Conservation (phyloP, 2,329 filamentous ascomycete genomes). For the Colletotrichum higginsianum region DNA sequence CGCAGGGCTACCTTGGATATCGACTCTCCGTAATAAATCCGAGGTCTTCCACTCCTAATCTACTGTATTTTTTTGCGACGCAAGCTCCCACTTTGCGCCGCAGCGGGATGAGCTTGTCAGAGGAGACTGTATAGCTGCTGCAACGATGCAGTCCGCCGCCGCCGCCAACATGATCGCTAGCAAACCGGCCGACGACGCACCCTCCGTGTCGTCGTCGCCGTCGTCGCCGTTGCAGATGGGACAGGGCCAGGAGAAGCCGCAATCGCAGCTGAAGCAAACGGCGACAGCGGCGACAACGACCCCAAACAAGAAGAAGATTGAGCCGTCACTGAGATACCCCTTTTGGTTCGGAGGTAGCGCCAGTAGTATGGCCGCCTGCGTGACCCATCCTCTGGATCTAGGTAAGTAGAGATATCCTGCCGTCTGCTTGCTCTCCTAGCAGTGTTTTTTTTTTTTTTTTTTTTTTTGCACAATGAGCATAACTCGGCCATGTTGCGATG, state of each 20-base stretch:
- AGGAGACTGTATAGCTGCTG: slow-evolving; percentile 37
- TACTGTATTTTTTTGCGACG: slow-evolving; percentile 12
- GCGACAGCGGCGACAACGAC: slow-evolving; percentile 13
- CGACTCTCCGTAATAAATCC: neutral
- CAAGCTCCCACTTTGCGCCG: slow-evolving; percentile 21
- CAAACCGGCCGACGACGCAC: slow-evolving; percentile 29
- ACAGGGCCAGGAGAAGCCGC: slow-evolving; percentile 28
- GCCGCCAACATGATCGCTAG: slow-evolving; percentile 25
- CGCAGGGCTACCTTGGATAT: slow-evolving; percentile 14
- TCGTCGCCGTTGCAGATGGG: slow-evolving; percentile 21
- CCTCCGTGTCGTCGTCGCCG: slow-evolving; percentile 10
- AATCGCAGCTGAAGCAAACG: slow-evolving; percentile 31
- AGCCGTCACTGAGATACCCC: slow-evolving; percentile 72
- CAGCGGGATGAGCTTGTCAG: slow-evolving; percentile 31
- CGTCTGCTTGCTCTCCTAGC: neutral
- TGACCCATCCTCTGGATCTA: slow-evolving; percentile 94
- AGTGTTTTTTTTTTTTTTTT: neutral
- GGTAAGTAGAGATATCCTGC: slow-evolving; percentile 68
- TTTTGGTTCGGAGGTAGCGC: slow-evolving; percentile 99
- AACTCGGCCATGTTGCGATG: slow-evolving; percentile 10
- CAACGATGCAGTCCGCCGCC: slow-evolving; percentile 46
- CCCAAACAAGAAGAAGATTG: slow-evolving; percentile 54
- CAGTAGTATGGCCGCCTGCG: slow-evolving; percentile 89
- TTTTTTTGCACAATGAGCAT: slow-evolving; percentile 3
- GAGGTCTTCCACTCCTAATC: neutral